Evolutionary conservation across 306 rosid genomes (phyloP).

Genomic region (Sphenostylis stenocarpa): DNA sequence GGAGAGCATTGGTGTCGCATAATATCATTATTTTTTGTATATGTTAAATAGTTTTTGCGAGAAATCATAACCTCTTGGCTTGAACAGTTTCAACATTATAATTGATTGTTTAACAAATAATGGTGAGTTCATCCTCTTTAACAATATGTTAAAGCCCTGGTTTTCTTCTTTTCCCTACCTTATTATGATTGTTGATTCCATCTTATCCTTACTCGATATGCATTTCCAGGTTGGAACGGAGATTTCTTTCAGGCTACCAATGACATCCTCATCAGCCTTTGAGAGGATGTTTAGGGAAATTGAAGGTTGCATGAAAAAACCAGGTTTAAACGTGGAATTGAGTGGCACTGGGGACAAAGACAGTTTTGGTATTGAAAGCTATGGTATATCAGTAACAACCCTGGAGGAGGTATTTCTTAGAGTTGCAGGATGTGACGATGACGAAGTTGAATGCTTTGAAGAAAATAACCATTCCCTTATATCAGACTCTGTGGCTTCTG

Average conservation of each 20-base stretch:
- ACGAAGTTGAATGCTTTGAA: slow-evolving; percentile 58
- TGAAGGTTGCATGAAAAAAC: slow-evolving; percentile 75
- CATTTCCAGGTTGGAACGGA: slow-evolving; percentile 92
- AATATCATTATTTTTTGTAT: not conserved
- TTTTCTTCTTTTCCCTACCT: slow-evolving; percentile 3
- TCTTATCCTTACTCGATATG: slow-evolving; percentile 30
- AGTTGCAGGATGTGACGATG: slow-evolving; percentile 86
- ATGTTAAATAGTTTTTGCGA: not conserved
- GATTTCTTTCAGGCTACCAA: slow-evolving; percentile 96
- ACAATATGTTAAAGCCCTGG: not conserved
- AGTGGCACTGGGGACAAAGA: slow-evolving; percentile 43
- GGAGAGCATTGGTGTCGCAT: slow-evolving; percentile 9
- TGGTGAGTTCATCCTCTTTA: slow-evolving; percentile 9
- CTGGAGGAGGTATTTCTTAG: slow-evolving; percentile 95
- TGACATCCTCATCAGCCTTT: slow-evolving; percentile 81
- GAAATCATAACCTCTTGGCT: slow-evolving; percentile 15
- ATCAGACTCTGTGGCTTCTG: slow-evolving; percentile 49
- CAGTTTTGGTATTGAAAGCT: slow-evolving; percentile 83
- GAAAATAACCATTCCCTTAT: slow-evolving; percentile 35
- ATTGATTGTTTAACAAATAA: slow-evolving; percentile 12
- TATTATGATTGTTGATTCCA: slow-evolving; percentile 27
- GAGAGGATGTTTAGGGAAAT: slow-evolving; percentile 94
- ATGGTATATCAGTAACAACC: slow-evolving; percentile 96
- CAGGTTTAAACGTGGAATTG: slow-evolving; percentile 43
- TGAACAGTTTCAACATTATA: not conserved